phyloP scores from a whole-genome alignment of 345 rosid genomes.

The Eucalyptus cloeziana region DNA sequence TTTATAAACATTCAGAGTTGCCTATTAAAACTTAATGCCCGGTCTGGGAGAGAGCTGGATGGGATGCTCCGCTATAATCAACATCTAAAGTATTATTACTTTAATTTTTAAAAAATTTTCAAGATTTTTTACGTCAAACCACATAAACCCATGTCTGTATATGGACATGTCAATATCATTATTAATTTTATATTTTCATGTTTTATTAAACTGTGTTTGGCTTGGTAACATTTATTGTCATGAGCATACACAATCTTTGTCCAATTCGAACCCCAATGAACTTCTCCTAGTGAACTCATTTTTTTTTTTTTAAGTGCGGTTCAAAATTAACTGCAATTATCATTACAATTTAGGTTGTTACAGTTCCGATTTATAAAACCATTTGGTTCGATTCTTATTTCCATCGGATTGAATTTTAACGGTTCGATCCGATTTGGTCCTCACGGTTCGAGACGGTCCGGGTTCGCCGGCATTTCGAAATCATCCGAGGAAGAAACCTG shows the following conservation, averaged over 20 bases:
- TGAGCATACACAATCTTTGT: rapidly evolving
- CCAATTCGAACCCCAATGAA: not conserved
- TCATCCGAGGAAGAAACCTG: not conserved
- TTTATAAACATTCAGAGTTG: not conserved
- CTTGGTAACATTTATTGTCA: not conserved
- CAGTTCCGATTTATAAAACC: rapidly evolving
- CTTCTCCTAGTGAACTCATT: rapidly evolving
- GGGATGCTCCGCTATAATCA: not conserved
- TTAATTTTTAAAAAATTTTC: rapidly evolving
- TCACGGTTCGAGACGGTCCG: not conserved
- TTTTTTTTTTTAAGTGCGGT: not conserved
- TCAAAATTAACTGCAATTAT: not conserved
- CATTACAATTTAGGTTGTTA: not conserved
- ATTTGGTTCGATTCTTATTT: rapidly evolving
- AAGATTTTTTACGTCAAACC: not conserved
- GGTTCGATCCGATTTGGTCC: rapidly evolving
- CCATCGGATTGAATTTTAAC: rapidly evolving
- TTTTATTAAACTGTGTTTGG: not conserved
- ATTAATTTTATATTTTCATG: not conserved
- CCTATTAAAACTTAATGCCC: not conserved
- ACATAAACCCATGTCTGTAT: not conserved
- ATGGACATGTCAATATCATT: not conserved
- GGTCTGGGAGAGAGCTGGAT: not conserved
- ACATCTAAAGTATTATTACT: not conserved
- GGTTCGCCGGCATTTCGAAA: not conserved